Evolutionary conservation across 148 eudicot species (phyloP).

Genomic region (Euryodendron excelsum): DNA sequence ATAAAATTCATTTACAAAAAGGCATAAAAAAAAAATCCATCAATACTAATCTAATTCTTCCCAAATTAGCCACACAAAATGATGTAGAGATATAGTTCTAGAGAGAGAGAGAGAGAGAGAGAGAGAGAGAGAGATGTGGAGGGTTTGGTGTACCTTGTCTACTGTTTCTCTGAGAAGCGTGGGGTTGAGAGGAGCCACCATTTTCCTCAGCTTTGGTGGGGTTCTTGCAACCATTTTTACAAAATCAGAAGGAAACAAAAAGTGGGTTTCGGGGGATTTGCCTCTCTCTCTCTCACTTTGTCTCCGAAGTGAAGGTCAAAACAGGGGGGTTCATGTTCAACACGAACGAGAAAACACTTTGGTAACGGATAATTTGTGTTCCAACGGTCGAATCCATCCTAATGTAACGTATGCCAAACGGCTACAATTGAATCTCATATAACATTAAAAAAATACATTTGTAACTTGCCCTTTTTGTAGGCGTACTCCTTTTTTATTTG

Average conservation of each 20-base stretch:
- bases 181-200: conserved; percentile 79
- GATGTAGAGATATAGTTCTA: background rate
- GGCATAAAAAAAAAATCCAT: background rate
- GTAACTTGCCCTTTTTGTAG: too few relatives aligned
- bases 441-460: too few relatives aligned
- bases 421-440: too few relatives aligned
- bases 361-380: conserved; percentile 19
- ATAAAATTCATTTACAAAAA: background rate
- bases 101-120: conserved; percentile 4
- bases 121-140: background rate
- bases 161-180: conserved; percentile 70
- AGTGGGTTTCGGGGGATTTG: background rate
- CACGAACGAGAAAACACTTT: background rate
- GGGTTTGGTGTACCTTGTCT: conserved; percentile 49
- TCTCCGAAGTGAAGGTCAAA: conserved; percentile 15
- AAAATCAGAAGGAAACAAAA: background rate
- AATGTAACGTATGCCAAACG: too few relatives aligned
- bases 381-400: conserved; percentile 20
- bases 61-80: background rate
- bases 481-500: too few relatives aligned
- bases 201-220: conserved; percentile 60
- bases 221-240: conserved; percentile 81
- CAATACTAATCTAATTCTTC: background rate
- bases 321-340: background rate
- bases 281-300: conserved; percentile 10